A percentile compares a stretch with the other conserved stretches of the same genome.
These are phyloP conservation scores for Colletotrichum theobromicola DNA, from an alignment of 2,329 filamentous ascomycete species.

Conservation along the genomic window DNA sequence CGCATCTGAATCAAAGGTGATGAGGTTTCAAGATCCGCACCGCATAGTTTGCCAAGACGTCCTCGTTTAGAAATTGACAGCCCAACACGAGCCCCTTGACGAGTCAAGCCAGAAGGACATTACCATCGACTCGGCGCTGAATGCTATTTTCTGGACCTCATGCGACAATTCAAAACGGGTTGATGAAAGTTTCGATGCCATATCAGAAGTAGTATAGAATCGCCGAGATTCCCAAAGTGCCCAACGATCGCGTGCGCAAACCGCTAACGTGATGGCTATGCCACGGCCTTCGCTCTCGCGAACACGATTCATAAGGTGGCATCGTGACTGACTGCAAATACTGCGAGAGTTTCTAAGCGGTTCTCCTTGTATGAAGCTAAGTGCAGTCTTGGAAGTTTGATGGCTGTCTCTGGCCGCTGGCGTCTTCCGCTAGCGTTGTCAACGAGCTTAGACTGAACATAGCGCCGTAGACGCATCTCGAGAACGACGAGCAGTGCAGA, in stretches of 20 bases:
- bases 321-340: not conserved
- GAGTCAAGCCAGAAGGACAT: not conserved
- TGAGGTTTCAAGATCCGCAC: conserved; percentile 10
- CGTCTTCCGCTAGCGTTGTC: not conserved
- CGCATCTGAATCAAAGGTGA: conserved; percentile 1
- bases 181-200: not conserved
- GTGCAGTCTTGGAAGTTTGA: not conserved
- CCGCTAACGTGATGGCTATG: not conserved
- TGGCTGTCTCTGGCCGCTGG: not conserved
- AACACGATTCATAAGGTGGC: not conserved
- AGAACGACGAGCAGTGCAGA: not conserved
- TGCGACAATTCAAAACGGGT: not conserved
- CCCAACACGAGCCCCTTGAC: not conserved
- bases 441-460: not conserved
- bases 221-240: not conserved
- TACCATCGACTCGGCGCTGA: not conserved
- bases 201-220: not conserved
- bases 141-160: not conserved
- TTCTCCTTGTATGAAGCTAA: not conserved
- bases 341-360: not conserved
- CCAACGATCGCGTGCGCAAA: not conserved
- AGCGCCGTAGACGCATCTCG: not conserved
- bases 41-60: conserved; percentile 1
- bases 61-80: not conserved
- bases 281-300: not conserved